These are phyloP conservation scores for Phyllosticta citrichinensis DNA, from an alignment of 2,329 filamentous ascomycete species.

Conservation along the genomic window DNA sequence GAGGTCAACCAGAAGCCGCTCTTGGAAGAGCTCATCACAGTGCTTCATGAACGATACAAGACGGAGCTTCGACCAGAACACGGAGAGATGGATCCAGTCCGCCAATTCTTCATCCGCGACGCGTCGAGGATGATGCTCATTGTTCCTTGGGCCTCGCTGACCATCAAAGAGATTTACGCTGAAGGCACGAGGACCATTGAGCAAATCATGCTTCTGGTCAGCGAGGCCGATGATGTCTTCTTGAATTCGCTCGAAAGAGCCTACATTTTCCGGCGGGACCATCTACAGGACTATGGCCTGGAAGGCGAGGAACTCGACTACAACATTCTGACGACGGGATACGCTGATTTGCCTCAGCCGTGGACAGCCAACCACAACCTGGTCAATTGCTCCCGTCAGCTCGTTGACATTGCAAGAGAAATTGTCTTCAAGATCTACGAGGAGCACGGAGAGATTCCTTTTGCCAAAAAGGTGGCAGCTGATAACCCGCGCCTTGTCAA, in stretches of 20 bases:
- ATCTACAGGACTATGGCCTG: slow-evolving; percentile 64
- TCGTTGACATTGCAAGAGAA: slow-evolving; percentile 33
- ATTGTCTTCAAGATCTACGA: slow-evolving; percentile 32
- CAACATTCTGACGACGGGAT: slow-evolving; percentile 43
- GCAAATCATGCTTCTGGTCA: slow-evolving; percentile 34
- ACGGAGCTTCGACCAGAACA: slow-evolving; percentile 52
- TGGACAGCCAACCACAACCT: slow-evolving; percentile 65
- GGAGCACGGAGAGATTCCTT: slow-evolving; percentile 15
- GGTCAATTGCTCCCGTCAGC: slow-evolving; percentile 28
- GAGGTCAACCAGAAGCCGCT: slow-evolving; percentile 63
- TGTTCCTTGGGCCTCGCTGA: slow-evolving; percentile 68
- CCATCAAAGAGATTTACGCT: slow-evolving; percentile 62
- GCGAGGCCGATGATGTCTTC: slow-evolving; percentile 69
- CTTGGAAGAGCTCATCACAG: slow-evolving; percentile 63
- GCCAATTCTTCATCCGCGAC: slow-evolving; percentile 68
- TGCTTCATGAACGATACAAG: slow-evolving; percentile 68
- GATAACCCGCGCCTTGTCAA: slow-evolving; percentile 43
- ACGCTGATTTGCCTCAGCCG: slow-evolving; percentile 62
- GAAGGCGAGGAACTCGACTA: slow-evolving; percentile 50
- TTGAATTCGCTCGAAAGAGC: slow-evolving; percentile 52
- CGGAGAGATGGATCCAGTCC: slow-evolving; percentile 67
- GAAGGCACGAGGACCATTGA: slow-evolving; percentile 48
- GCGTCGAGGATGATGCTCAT: slow-evolving; percentile 63
- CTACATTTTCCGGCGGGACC: slow-evolving; percentile 61
- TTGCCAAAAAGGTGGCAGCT: slow-evolving; percentile 36